Evolutionary conservation across 2,329 filamentous ascomycete genomes (phyloP), one percentile per base, ranked within the genome.

Genomic region (Fusarium musae): DNA sequence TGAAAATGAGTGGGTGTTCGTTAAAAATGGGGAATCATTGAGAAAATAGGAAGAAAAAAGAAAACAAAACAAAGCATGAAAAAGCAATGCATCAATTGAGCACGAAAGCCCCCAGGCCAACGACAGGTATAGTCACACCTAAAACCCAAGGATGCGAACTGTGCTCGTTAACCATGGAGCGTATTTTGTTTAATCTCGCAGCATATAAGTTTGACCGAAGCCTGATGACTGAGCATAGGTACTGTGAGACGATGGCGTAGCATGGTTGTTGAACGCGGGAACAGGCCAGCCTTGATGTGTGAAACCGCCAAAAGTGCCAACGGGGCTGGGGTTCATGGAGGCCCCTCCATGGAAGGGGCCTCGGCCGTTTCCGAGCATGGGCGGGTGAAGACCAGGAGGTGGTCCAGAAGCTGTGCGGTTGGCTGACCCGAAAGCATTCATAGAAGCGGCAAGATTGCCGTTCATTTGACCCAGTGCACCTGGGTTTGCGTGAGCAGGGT

Each of bases 401-500:
- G 95, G 95, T 0, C 95, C 95, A 1, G 95, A 95, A 19, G 95
- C 95, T 32, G 95, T 95, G 0, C 93, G 91, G 76, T 87, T 93
- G 39, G 90, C 90, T 5, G 90, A 90, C 2, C 91, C 87, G 78
- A 94, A 95, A 42, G 88, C 87, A 72, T 87, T 88, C 30, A 85
- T 86, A 21, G 86, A 81, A 39, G 81, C 84, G 26, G 69, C 44
- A 78, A 90, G 88, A 72, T 90, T 85, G 30, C 87, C 90, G 73
- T 86, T 89, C 80, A 91, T 89, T 37, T 88, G 88, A 43, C 86
- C 85, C 75, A 91, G 83, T 23, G 79, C 78, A 28, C 81, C 78
- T 9, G 81, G 76, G 10, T 79, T 79, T 32, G 80, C 78, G 63
- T 86, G 83, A 32, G 83, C 83, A 13, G 85, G 79, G n/a, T 84